Evolutionary conservation across 495 filamentous ascomycete genomes (phyloP).

Genomic region (Pyrenula massariospora): DNA sequence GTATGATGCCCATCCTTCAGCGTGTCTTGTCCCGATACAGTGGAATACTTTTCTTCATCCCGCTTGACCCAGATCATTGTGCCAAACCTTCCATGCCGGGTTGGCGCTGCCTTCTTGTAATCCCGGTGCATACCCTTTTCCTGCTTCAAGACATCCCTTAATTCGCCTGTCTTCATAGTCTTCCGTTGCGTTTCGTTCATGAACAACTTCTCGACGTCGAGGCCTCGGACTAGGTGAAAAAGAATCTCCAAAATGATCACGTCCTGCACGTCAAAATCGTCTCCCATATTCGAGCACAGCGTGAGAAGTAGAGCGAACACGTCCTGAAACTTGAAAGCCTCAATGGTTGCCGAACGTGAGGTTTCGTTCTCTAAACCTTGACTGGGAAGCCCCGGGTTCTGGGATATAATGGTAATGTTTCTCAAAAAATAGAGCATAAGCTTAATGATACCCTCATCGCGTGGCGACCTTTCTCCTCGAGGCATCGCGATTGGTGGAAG

Average conservation of each 20-base stretch:
- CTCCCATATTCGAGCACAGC: constrained; percentile 78
- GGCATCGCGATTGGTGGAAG: constrained; percentile 79
- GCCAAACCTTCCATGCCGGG: constrained; percentile 87
- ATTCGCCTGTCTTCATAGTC: constrained; percentile 57
- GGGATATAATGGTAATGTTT: constrained; percentile 75
- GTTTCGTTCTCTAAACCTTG: constrained; percentile 80
- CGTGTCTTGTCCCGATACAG: constrained; percentile 77
- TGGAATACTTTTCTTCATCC: constrained; percentile 66
- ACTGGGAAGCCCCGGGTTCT: constrained; percentile 42
- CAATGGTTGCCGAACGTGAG: constrained; percentile 75
- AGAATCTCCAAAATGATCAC: constrained; percentile 76
- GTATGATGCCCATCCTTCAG: constrained; percentile 61
- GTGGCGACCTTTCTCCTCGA: constrained; percentile 57
- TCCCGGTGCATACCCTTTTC: constrained; percentile 70
- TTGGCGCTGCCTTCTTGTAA: constrained; percentile 69
- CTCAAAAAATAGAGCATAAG: constrained; percentile 79
- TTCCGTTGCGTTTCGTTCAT: constrained; percentile 61
- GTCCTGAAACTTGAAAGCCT: constrained; percentile 82
- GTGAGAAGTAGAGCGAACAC: constrained; percentile 75
- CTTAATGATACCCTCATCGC: constrained; percentile 91
- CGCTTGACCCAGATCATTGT: constrained; percentile 96
- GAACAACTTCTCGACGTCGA: constrained; percentile 78
- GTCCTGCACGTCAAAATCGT: constrained; percentile 85
- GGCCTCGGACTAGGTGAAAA: constrained; percentile 83
- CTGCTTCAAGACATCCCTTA: constrained; percentile 59